These are phyloP conservation scores for Blechomonas ayalai DNA, from an alignment of 208 protist species.

Conservation along the genomic window DNA sequence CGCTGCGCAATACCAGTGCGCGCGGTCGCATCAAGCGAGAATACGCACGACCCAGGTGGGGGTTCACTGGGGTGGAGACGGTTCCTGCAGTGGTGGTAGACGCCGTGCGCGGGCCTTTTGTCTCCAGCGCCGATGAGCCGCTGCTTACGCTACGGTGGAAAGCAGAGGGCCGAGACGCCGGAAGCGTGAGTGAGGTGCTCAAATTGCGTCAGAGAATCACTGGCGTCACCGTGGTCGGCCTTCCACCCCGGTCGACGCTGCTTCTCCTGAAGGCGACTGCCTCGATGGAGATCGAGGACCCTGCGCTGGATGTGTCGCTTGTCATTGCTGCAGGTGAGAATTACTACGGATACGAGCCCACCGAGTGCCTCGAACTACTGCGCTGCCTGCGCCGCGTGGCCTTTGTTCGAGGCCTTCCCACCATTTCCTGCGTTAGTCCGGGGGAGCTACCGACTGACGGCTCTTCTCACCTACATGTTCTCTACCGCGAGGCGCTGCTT, in stretches of 20 bases:
- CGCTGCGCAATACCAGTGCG: slow-evolving; percentile 6
- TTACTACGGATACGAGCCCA: slow-evolving; percentile 46
- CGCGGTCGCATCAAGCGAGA: slow-evolving; percentile 8
- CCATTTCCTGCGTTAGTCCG: slow-evolving; percentile 12
- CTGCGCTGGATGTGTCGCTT: slow-evolving; percentile 60
- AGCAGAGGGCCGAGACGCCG: slow-evolving; percentile 45
- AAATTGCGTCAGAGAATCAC: slow-evolving; percentile 34
- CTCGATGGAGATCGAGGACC: slow-evolving; percentile 62
- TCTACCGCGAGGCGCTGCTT: slow-evolving; percentile 46
- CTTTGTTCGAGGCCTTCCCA: slow-evolving; percentile 43
- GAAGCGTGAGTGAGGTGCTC: slow-evolving; percentile 42
- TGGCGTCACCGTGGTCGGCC: slow-evolving; percentile 34
- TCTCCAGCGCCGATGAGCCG: slow-evolving; percentile 34
- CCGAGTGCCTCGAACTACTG: slow-evolving; percentile 72
- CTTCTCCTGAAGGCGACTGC: slow-evolving; percentile 63
- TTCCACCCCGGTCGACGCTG: slow-evolving; percentile 44
- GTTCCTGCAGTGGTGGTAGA: slow-evolving; percentile 65
- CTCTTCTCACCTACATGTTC: background rate
- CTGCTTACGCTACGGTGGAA: slow-evolving; percentile 71
- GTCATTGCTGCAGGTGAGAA: slow-evolving; percentile 69
- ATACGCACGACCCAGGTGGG: slow-evolving; percentile 20
- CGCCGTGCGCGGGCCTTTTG: slow-evolving; percentile 58
- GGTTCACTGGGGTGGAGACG: slow-evolving; percentile 68
- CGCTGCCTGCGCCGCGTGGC: slow-evolving; percentile 72
- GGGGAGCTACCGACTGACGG: too few relatives aligned